phyloP scores from a whole-genome alignment of 306 rosid genomes.

The Phaseolus lunatus region DNA sequence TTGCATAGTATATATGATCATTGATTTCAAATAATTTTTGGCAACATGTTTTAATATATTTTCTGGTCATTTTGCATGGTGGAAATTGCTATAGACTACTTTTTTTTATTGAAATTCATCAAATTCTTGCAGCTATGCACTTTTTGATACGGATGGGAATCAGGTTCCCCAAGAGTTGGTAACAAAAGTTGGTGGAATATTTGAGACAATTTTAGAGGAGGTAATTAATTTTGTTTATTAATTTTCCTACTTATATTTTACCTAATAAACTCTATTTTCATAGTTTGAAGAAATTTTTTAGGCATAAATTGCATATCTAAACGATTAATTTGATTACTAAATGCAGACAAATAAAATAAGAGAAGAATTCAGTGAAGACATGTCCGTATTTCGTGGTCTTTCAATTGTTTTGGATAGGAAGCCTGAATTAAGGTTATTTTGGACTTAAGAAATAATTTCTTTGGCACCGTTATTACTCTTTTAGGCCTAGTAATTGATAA shows the following conservation, averaged over 20 bases:
- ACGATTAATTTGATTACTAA: conserved; percentile 21
- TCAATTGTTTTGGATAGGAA: conserved; percentile 78
- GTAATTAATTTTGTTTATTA: conserved; percentile 46
- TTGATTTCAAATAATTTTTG: not conserved
- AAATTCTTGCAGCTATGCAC: conserved; percentile 76
- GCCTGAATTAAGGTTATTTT: conserved; percentile 74
- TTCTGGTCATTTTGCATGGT: not conserved
- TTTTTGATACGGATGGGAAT: conserved; percentile 90
- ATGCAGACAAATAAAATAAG: conserved; percentile 80
- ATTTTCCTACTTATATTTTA: conserved; percentile 15
- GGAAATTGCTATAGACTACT: conserved; percentile 1
- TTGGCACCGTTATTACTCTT: not conserved
- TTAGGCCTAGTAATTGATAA: not conserved
- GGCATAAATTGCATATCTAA: not conserved
- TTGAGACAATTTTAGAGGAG: conserved; percentile 81
- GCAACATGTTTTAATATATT: not conserved
- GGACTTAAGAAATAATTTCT: not conserved
- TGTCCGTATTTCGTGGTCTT: conserved; percentile 77
- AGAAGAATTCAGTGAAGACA: conserved; percentile 66
- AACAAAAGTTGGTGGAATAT: conserved; percentile 77
- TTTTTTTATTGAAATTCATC: conserved; percentile 33
- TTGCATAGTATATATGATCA: not conserved
- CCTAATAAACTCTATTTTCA: not conserved
- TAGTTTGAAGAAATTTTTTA: not conserved
- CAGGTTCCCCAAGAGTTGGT: conserved; percentile 95